These are phyloP conservation scores for Ophiostoma novo-ulmi DNA, from an alignment of 2,329 filamentous ascomycete species.

Conservation along the genomic window DNA sequence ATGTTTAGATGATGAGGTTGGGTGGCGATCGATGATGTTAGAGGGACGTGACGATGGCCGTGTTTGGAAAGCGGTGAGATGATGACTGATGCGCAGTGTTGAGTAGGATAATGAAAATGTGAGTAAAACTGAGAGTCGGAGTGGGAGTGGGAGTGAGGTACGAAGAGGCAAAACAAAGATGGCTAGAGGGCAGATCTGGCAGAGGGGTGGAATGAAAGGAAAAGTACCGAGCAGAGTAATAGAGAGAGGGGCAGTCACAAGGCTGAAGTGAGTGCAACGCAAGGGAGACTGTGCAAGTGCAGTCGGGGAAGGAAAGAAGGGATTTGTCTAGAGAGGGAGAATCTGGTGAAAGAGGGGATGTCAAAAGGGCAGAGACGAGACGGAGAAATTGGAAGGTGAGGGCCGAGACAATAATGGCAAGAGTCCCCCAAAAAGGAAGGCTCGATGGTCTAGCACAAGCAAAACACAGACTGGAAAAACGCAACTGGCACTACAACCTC, in stretches of 20 bases:
- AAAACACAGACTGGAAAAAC: not conserved
- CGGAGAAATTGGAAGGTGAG: not conserved
- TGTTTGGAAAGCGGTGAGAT: conserved; percentile 7
- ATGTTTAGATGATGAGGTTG: not conserved
- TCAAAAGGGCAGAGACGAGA: not conserved
- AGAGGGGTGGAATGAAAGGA: not conserved
- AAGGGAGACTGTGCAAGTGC: not conserved
- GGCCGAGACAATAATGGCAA: not conserved
- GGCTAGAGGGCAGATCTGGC: not conserved
- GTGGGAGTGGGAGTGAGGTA: not conserved
- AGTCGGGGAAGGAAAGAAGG: not conserved
- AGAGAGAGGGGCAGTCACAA: conserved; percentile 17
- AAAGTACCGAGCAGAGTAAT: not conserved
- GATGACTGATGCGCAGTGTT: conserved; percentile 1
- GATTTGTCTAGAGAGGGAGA: not conserved
- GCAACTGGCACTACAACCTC: not conserved
- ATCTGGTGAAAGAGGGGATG: not conserved
- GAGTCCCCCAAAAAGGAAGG: conserved; percentile 7
- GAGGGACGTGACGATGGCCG: not conserved
- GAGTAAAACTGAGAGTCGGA: not conserved
- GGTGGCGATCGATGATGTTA: not conserved
- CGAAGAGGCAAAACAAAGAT: not conserved
- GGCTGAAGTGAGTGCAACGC: conserved; percentile 12
- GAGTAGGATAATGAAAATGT: not conserved
- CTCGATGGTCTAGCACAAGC: not conserved